Percentiles rank a stretch among this genome's conserved stretches.
Evolutionary conservation across 345 rosid species (phyloP).

Genomic region (Eucalyptus grandis): DNA sequence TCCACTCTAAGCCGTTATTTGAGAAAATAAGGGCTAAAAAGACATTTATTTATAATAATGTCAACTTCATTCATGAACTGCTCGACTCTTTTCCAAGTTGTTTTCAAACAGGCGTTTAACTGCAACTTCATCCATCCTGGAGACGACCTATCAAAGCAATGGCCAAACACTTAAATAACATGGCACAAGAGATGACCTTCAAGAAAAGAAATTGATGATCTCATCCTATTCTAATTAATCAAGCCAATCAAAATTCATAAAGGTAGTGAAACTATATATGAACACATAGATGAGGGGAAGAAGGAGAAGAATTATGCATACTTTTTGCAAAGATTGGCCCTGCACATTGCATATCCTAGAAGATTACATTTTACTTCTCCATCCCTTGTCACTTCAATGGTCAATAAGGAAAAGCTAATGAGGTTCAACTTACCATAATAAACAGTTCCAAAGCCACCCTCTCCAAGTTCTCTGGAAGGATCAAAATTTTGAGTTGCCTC

Average conservation of each 20-base stretch:
- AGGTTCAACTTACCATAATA: slow-evolving; percentile 42
- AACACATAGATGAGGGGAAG: neutral
- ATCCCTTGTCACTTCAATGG: neutral
- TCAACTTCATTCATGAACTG: slow-evolving; percentile 74
- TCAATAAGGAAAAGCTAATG: neutral
- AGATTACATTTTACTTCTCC: neutral
- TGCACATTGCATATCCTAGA: neutral
- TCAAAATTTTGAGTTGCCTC: slow-evolving; percentile 70
- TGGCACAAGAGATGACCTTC: neutral
- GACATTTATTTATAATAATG: no score
- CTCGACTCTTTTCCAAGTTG: slow-evolving; percentile 48
- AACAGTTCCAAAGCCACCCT: slow-evolving; percentile 88
- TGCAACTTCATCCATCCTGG: slow-evolving; percentile 65
- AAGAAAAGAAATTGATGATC: neutral
- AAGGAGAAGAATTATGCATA: neutral
- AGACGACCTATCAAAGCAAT: slow-evolving; percentile 35
- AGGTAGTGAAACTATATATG: neutral
- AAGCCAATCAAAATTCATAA: neutral
- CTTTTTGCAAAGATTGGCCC: neutral
- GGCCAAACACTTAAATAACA: neutral
- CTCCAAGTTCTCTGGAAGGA: slow-evolving; percentile 70
- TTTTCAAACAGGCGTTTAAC: slow-evolving; percentile 69
- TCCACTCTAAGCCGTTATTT: no score
- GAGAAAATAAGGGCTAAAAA: no score
- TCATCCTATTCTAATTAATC: neutral